phyloP scores from a whole-genome alignment of 768 basidiomycete species.

The Boletus sensibilis region DNA sequence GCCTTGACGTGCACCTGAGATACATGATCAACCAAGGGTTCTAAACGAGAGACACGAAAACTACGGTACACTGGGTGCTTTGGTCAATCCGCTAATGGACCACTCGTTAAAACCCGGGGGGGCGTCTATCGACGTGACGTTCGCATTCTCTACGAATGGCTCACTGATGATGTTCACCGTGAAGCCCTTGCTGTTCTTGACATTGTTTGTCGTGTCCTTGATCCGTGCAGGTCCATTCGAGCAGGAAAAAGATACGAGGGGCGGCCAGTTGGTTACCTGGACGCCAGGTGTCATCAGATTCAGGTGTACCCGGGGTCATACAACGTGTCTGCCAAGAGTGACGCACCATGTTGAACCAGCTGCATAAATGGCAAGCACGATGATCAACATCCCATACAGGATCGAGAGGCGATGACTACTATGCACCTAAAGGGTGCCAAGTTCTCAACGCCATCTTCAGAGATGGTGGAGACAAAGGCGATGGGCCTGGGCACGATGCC shows the following conservation, averaged over 20 bases:
- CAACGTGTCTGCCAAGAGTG: neutral
- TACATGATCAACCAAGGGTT: neutral
- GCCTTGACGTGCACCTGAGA: slow-evolving; percentile 39
- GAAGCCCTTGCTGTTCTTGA: slow-evolving; percentile 47
- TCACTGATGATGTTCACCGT: slow-evolving; percentile 60
- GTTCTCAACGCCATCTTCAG: slow-evolving; percentile 35
- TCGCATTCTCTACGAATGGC: slow-evolving; percentile 41
- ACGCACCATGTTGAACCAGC: slow-evolving; percentile 31
- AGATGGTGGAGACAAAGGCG: slow-evolving; percentile 42
- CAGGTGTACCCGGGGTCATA: neutral
- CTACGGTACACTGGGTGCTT: slow-evolving; percentile 21
- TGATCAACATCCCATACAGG: neutral
- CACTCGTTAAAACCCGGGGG: slow-evolving; percentile 41
- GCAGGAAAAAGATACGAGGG: slow-evolving; percentile 40
- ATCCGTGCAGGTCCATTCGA: slow-evolving; percentile 14
- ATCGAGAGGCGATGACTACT: neutral
- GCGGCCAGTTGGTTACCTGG: slow-evolving; percentile 24
- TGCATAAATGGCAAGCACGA: neutral
- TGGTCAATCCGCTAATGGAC: slow-evolving; percentile 43
- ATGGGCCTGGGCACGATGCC: slow-evolving; percentile 47
- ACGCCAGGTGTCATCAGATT: neutral
- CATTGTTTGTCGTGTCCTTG: slow-evolving; percentile 48
- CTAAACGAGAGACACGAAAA: neutral
- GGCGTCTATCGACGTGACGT: slow-evolving; percentile 37
- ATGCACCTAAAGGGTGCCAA: slow-evolving; percentile 44